These are phyloP conservation scores for Mycena alexandri DNA, from an alignment of 768 basidiomycete genomes.

Conservation along the genomic window DNA sequence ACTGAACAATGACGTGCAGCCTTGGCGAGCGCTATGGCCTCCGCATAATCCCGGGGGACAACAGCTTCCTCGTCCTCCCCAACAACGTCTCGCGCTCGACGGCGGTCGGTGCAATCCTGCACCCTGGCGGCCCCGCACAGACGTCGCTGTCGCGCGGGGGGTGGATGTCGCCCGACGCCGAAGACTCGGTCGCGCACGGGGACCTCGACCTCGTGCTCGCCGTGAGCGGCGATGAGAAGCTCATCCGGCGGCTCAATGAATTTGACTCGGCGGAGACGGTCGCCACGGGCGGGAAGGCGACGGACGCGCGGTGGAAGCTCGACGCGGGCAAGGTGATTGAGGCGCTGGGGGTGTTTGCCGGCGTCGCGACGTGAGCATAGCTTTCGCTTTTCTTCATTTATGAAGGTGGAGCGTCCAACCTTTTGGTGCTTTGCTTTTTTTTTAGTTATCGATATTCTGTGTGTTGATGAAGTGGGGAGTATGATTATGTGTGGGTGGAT, in stretches of 20 bases:
- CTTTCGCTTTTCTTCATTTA: not conserved
- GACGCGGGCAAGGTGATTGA: constrained; percentile 50
- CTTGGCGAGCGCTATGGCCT: constrained; percentile 87
- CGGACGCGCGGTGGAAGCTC: constrained; percentile 81
- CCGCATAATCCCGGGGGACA: constrained; percentile 85
- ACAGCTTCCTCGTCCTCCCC: constrained; percentile 85
- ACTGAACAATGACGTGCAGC: constrained; percentile 46
- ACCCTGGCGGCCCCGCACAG: constrained; percentile 68
- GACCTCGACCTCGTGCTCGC: constrained; percentile 42
- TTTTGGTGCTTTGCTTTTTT: constrained; percentile 1
- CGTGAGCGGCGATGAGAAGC: constrained; percentile 80
- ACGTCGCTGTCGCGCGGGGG: constrained; percentile 52
- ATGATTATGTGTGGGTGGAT: not conserved
- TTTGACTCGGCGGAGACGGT: constrained; percentile 80
- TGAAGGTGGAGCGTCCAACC: constrained; percentile 4
- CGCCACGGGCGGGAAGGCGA: constrained; percentile 78
- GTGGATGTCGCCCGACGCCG: constrained; percentile 56
- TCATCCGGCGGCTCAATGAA: constrained; percentile 81
- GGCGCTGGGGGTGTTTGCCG: constrained; percentile 41
- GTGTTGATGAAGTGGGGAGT: constrained; percentile 13
- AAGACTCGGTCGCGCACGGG: constrained; percentile 40
- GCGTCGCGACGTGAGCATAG: constrained; percentile 28
- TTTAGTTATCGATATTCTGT: constrained; percentile 40
- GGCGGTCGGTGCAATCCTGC: constrained; percentile 83
- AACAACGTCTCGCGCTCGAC: constrained; percentile 88